These are phyloP conservation scores for Gonapodya prolifera DNA, from an alignment of 192 early-diverging fungal species.

Conservation along the genomic window DNA sequence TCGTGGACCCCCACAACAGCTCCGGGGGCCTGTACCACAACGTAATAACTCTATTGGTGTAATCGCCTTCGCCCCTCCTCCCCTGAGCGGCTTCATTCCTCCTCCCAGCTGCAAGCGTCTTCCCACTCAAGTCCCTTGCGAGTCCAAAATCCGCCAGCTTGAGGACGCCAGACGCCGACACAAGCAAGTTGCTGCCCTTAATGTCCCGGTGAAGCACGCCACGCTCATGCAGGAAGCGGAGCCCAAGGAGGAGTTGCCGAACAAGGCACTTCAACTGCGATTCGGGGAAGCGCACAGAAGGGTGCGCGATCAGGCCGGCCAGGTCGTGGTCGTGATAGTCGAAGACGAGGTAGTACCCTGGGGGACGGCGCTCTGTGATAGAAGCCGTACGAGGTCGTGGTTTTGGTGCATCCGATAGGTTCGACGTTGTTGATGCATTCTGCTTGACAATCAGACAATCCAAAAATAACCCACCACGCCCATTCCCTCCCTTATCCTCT, in stretches of 20 bases:
- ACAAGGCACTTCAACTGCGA: constrained; percentile 78
- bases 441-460: too few species aligned
- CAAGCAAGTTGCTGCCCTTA: constrained; percentile 84
- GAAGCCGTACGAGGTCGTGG: not conserved
- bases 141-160: constrained; percentile 97
- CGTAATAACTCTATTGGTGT: constrained; percentile 86
- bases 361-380: constrained; percentile 6
- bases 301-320: constrained; percentile 61
- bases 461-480: not conserved
- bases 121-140: constrained; percentile 47
- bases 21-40: constrained; percentile 96
- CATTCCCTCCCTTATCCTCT: not conserved
- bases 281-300: constrained; percentile 49
- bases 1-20: constrained; percentile 73
- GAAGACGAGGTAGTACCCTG: constrained; percentile 62
- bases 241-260: constrained; percentile 72
- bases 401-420: not conserved
- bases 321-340: constrained; percentile 85
- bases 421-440: constrained; percentile 1
- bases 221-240: constrained; percentile 71
- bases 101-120: not conserved
- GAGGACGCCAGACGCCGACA: constrained; percentile 73
- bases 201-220: constrained; percentile 85
- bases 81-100: not conserved
- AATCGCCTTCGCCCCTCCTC: constrained; percentile 3